These are phyloP conservation scores for Alternaria panax DNA, from an alignment of 2,329 filamentous ascomycete species.

Conservation along the genomic window DNA sequence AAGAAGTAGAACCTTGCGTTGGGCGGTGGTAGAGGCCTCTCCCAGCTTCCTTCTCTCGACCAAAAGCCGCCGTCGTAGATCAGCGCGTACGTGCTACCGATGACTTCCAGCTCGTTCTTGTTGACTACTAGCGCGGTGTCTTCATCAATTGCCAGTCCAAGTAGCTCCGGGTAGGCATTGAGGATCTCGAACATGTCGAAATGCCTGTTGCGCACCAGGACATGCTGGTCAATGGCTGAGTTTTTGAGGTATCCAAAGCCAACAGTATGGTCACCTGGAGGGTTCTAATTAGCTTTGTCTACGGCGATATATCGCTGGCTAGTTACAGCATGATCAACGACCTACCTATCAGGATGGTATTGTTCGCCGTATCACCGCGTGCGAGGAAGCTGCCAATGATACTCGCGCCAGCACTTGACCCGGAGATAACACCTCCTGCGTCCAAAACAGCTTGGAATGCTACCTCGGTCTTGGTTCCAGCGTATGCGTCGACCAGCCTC, in stretches of 20 bases:
- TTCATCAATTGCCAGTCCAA: constrained; percentile 36
- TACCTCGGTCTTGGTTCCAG: constrained; percentile 32
- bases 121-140: constrained; percentile 35
- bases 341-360: constrained; percentile 32
- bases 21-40: constrained; percentile 21
- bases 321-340: not conserved
- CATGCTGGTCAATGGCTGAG: constrained; percentile 36
- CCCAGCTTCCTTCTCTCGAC: constrained; percentile 33
- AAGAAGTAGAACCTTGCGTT: constrained; percentile 34
- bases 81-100: constrained; percentile 36
- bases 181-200: constrained; percentile 37
- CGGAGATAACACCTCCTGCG: constrained; percentile 31
- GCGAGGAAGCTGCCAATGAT: constrained; percentile 34
- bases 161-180: constrained; percentile 26
- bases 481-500: constrained; percentile 36
- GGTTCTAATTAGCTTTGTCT: not conserved
- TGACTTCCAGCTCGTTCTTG: constrained; percentile 31
- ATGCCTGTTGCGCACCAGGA: constrained; percentile 35
- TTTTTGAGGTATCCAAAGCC: constrained; percentile 40
- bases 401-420: constrained; percentile 33
- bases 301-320: not conserved
- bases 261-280: constrained; percentile 12
- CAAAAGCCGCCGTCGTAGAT: constrained; percentile 37
- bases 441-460: constrained; percentile 31
- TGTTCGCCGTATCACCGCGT: constrained; percentile 32